phyloP scores from a whole-genome alignment of 306 rosid genomes.

The Lupinus albus region DNA sequence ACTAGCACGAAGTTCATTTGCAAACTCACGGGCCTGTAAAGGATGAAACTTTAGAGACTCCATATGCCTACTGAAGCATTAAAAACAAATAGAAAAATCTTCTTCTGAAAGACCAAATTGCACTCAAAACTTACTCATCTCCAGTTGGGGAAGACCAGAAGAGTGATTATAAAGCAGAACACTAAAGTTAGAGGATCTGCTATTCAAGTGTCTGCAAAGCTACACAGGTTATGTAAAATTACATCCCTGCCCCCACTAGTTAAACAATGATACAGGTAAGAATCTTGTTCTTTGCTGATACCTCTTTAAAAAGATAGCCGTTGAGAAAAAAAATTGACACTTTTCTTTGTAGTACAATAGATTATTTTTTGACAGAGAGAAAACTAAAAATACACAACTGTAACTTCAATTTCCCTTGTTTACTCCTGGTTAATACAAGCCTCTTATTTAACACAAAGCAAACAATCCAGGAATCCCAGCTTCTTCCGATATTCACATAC shows the following conservation, averaged over 20 bases:
- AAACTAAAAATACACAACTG: background rate
- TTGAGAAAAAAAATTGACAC: background rate
- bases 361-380: background rate
- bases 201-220: too few species aligned
- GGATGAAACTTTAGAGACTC: slow-evolving; percentile 35
- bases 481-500: background rate
- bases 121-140: background rate
- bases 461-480: slow-evolving; percentile 6
- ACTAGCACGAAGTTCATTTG: slow-evolving; percentile 98
- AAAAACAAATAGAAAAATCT: background rate
- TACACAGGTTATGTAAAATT: too few species aligned
- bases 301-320: background rate
- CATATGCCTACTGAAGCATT: slow-evolving; percentile 22
- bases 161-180: slow-evolving; percentile 22
- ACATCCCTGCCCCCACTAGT: too few species aligned
- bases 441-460: background rate
- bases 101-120: background rate
- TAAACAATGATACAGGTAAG: background rate
- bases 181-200: background rate
- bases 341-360: background rate
- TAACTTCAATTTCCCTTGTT: background rate
- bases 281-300: background rate
- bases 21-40: slow-evolving; percentile 94
- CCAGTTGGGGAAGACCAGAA: slow-evolving; percentile 1
- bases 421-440: background rate